Conservation (phyloP, 768 basidiomycete species). For the Psilocybe cyanescens region DNA sequence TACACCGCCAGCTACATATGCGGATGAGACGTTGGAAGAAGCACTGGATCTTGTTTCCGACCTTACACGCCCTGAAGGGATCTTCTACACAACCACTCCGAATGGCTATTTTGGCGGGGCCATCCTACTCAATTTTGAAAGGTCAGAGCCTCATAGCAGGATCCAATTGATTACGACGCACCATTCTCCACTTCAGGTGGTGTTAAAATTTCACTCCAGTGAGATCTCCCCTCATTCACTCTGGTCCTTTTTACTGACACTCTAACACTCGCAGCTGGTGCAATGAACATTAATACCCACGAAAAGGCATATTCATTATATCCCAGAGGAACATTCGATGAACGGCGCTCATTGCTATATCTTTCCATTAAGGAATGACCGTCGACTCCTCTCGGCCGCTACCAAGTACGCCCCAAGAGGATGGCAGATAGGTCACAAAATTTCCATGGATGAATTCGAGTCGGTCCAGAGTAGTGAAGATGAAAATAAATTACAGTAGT, state of each 20-base stretch:
- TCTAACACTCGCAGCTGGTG: constrained; percentile 31
- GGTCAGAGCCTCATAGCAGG: constrained; percentile 21
- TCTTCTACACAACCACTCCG: neutral
- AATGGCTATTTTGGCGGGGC: constrained; percentile 26
- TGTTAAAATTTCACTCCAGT: constrained; percentile 52
- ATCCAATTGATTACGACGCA: constrained; percentile 43
- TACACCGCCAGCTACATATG: constrained; percentile 1
- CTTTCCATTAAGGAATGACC: neutral
- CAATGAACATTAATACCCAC: constrained; percentile 48
- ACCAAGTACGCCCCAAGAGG: constrained; percentile 40
- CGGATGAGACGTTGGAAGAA: neutral
- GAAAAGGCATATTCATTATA: constrained; percentile 44
- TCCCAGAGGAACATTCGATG: constrained; percentile 44
- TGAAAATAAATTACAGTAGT: too few species aligned
- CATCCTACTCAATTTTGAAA: constrained; percentile 33
- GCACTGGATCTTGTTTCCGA: neutral
- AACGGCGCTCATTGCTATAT: constrained; percentile 10
- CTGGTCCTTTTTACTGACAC: too few species aligned
- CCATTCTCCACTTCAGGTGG: constrained; percentile 33
- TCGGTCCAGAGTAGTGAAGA: too few species aligned
- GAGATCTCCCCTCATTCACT: constrained; percentile 9
- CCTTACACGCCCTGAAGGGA: neutral
- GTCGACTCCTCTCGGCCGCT: neutral
- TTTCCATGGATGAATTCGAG: neutral
- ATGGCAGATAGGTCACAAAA: constrained; percentile 27